Percentiles rank a stretch among this genome's conserved stretches.
Evolutionary conservation across 129 eudicot genomes (phyloP).

Genomic region (Helichrysum umbraculigerum): DNA sequence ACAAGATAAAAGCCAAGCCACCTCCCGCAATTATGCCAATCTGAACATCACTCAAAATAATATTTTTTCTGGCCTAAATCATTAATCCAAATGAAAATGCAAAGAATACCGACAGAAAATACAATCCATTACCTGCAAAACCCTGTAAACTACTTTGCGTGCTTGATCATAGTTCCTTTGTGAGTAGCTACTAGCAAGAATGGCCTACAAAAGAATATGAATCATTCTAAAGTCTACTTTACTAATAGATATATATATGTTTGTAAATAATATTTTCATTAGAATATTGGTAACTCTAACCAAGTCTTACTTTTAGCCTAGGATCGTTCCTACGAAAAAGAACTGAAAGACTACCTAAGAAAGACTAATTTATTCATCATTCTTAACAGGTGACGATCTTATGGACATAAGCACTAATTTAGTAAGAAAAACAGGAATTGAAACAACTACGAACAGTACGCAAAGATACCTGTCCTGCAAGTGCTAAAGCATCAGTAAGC

Average conservation of each 20-base stretch:
- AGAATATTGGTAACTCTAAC: neutral
- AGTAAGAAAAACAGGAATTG: neutral
- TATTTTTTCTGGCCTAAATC: neutral
- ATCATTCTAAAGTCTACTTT: neutral
- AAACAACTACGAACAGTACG: neutral
- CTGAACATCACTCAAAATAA: slow-evolving; percentile 41
- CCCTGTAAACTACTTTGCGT: slow-evolving; percentile 71
- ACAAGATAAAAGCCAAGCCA: slow-evolving; percentile 58
- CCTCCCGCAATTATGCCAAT: slow-evolving; percentile 68
- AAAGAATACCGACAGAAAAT: neutral
- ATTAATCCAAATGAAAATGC: slow-evolving; percentile 11
- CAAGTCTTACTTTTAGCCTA: too few relatives aligned
- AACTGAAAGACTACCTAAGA: too few relatives aligned
- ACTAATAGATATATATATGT: neutral
- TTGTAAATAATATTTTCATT: neutral
- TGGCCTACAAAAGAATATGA: slow-evolving; percentile 51
- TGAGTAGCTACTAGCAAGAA: slow-evolving; percentile 80
- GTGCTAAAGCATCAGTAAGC: slow-evolving; percentile 95
- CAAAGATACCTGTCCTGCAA: slow-evolving; percentile 84
- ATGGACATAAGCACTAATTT: neutral
- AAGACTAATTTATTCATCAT: neutral
- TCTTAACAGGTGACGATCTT: neutral
- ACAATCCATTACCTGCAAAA: slow-evolving; percentile 57
- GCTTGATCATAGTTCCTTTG: slow-evolving; percentile 72
- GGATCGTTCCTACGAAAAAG: too few relatives aligned